phyloP scores from a whole-genome alignment of 176 grass and related monocot genomes.

The Oryza longistaminata region DNA sequence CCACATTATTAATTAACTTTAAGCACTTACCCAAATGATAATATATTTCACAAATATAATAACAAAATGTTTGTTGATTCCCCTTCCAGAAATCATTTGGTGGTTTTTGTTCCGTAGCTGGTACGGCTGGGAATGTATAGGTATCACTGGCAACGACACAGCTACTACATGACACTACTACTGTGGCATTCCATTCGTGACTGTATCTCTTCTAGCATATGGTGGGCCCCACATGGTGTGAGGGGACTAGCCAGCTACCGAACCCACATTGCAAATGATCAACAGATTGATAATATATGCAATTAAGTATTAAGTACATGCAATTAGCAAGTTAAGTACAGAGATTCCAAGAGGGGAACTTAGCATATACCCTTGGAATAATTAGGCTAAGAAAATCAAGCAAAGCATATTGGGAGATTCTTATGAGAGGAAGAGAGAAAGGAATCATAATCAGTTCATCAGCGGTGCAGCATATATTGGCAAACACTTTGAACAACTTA shows the following conservation, averaged over 20 bases:
- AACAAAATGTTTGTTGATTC: not conserved
- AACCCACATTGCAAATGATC: not conserved
- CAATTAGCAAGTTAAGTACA: not conserved
- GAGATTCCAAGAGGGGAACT: not conserved
- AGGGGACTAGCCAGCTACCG: slow-evolving; percentile 45
- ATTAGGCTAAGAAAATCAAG: slow-evolving; percentile 1
- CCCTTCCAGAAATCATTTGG: slow-evolving; percentile 19
- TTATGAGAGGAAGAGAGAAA: not conserved
- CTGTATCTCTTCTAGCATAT: not conserved
- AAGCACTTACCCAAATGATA: not conserved
- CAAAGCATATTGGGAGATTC: not conserved
- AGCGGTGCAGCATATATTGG: not conserved
- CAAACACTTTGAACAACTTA: not conserved
- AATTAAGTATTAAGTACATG: not conserved
- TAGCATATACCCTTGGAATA: not conserved
- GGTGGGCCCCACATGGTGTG: not conserved
- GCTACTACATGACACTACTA: not conserved
- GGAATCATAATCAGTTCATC: not conserved
- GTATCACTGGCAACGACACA: not conserved
- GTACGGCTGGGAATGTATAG: not conserved
- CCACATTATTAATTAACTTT: slow-evolving; percentile 34
- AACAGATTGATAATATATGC: not conserved
- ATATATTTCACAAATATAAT: not conserved
- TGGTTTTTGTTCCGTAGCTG: not conserved
- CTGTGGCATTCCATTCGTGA: not conserved